These are phyloP conservation scores for Penicillium tannophilum DNA, from an alignment of 495 filamentous ascomycete genomes.

Conservation along the genomic window DNA sequence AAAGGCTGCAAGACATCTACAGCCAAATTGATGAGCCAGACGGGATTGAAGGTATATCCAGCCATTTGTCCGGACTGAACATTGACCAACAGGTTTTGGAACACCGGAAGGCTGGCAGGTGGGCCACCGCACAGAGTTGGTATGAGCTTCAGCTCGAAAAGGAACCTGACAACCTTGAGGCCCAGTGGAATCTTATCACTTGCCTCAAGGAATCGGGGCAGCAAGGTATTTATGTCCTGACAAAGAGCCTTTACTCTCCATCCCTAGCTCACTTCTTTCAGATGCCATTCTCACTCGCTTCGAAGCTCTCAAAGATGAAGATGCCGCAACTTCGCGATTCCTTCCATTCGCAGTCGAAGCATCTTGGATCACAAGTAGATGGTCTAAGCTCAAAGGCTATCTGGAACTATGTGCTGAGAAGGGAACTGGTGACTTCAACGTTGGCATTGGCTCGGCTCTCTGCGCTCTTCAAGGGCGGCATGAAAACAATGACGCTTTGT, in stretches of 20 bases:
- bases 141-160: conserved; percentile 86
- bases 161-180: conserved; percentile 71
- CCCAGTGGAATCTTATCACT: conserved; percentile 80
- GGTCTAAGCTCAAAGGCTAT: conserved; percentile 73
- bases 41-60: conserved; percentile 91
- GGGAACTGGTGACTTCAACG: conserved; percentile 75
- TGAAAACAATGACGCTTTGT: background rate
- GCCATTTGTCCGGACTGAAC: conserved; percentile 75
- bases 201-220: conserved; percentile 93
- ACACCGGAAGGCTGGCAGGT: conserved; percentile 90
- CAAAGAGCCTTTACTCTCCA: background rate
- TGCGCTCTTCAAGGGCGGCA: conserved; percentile 58
- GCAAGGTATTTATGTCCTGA: conserved; percentile 59
- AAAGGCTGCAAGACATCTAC: conserved; percentile 87
- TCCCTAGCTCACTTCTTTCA: conserved; percentile 29
- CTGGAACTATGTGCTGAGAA: conserved; percentile 52
- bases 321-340: conserved; percentile 55
- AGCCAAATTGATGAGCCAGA: conserved; percentile 97
- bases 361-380: conserved; percentile 83
- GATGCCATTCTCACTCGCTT: conserved; percentile 84
- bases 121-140: conserved; percentile 98
- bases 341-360: conserved; percentile 86
- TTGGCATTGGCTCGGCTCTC: conserved; percentile 74
- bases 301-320: conserved; percentile 67
- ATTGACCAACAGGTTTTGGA: conserved; percentile 91